phyloP scores from a whole-genome alignment of 345 rosid species.

The Turritis glabra region DNA sequence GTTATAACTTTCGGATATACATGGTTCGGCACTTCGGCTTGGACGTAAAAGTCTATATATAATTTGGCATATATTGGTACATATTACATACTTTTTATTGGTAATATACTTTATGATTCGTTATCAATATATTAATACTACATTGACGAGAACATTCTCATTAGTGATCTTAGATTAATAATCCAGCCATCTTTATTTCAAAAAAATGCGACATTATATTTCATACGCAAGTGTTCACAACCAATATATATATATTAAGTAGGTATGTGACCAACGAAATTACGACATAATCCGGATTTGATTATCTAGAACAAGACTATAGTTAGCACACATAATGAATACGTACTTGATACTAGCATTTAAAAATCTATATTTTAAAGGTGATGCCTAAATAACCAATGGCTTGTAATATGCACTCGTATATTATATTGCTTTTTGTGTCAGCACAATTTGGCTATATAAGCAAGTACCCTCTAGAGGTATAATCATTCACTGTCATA shows the following conservation, averaged over 20 bases:
- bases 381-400: conserved; percentile 30
- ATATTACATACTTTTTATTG: conserved; percentile 16
- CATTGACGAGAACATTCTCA: conserved; percentile 22
- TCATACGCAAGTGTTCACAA: conserved; percentile 29
- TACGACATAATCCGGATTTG: conserved; percentile 18
- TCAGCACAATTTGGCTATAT: conserved; percentile 40
- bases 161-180: conserved; percentile 12
- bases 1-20: conserved; percentile 21
- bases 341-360: background rate
- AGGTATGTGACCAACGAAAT: conserved; percentile 15
- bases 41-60: conserved; percentile 19
- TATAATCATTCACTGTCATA: conserved; percentile 28
- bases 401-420: conserved; percentile 27
- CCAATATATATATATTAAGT: conserved; percentile 21
- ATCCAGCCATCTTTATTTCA: conserved; percentile 9
- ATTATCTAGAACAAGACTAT: conserved; percentile 13
- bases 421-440: conserved; percentile 38
- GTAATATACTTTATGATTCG: conserved; percentile 19
- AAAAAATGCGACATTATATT: conserved; percentile 18
- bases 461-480: conserved; percentile 28
- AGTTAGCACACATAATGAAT: conserved; percentile 29
- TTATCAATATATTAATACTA: conserved; percentile 25
- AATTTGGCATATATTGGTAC: conserved; percentile 18
- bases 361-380: background rate
- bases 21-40: conserved; percentile 14